Conservation (phyloP, 257 asterid genomes). For the Echites panduratus region DNA sequence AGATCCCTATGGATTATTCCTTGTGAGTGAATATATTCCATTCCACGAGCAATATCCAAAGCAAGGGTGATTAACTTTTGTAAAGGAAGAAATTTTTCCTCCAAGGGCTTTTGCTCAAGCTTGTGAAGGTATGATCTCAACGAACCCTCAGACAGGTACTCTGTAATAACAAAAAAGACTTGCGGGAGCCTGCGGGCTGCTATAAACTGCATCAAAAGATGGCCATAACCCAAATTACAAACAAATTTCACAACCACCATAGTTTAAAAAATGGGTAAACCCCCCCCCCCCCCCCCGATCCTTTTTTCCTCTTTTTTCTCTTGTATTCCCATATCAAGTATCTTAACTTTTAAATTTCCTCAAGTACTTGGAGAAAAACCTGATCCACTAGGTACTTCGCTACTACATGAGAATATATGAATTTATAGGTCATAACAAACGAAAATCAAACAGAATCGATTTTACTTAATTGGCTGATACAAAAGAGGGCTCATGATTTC, state of each 20-base stretch:
- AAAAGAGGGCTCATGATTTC: not conserved
- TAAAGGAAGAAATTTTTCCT: conserved; percentile 57
- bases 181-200: conserved; percentile 80
- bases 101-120: conserved; percentile 69
- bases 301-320: no score
- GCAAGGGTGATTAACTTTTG: conserved; percentile 58
- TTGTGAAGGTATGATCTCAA: conserved; percentile 74
- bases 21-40: conserved; percentile 80
- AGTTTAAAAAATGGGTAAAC: no score
- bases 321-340: not conserved
- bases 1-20: conserved; percentile 92
- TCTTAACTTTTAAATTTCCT: not conserved
- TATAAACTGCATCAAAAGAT: conserved; percentile 42
- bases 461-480: not conserved
- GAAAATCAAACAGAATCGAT: not conserved
- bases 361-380: not conserved
- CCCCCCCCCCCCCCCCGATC: no score
- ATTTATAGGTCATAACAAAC: not conserved
- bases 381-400: not conserved
- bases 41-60: conserved; percentile 74
- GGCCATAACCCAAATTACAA: not conserved
- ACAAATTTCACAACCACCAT: not conserved
- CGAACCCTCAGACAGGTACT: conserved; percentile 81
- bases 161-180: conserved; percentile 66
- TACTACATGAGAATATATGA: not conserved